A percentile compares a stretch with the other conserved stretches of the same genome.
Evolutionary conservation across 2,329 filamentous ascomycete species (phyloP).

Genomic region (Ophiostoma ulmi): DNA sequence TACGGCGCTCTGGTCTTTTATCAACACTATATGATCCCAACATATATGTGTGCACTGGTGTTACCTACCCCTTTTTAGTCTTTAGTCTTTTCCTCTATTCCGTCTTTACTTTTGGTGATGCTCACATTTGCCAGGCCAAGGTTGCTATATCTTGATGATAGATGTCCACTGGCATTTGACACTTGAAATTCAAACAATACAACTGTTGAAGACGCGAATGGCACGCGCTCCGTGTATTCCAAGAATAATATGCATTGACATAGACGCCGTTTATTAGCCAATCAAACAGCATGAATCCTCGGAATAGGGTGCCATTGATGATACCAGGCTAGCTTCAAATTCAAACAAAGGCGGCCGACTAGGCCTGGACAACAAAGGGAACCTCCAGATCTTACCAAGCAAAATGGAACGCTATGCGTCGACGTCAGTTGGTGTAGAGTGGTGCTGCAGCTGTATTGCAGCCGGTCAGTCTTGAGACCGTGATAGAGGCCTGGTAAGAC

Average conservation of each 20-base stretch:
- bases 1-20: neutral
- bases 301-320: slow-evolving; percentile 4
- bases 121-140: neutral
- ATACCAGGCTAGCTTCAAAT: neutral
- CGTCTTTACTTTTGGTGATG: neutral
- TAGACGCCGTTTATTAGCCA: neutral
- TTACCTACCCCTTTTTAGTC: slow-evolving; percentile 17
- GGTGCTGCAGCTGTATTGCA: neutral
- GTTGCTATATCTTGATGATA: neutral
- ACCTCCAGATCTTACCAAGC: slow-evolving; percentile 5
- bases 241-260: neutral
- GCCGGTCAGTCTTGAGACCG: neutral
- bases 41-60: slow-evolving; percentile 15
- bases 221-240: neutral
- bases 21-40: neutral
- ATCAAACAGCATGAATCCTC: neutral
- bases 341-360: neutral
- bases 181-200: neutral
- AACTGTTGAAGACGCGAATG: neutral
- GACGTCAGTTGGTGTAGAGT: neutral
- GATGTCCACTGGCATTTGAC: neutral
- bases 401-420: neutral
- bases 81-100: neutral
- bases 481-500: neutral
- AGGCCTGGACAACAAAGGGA: neutral